phyloP scores from a whole-genome alignment of 2,329 filamentous ascomycete genomes.

The Xylaria sp. region DNA sequence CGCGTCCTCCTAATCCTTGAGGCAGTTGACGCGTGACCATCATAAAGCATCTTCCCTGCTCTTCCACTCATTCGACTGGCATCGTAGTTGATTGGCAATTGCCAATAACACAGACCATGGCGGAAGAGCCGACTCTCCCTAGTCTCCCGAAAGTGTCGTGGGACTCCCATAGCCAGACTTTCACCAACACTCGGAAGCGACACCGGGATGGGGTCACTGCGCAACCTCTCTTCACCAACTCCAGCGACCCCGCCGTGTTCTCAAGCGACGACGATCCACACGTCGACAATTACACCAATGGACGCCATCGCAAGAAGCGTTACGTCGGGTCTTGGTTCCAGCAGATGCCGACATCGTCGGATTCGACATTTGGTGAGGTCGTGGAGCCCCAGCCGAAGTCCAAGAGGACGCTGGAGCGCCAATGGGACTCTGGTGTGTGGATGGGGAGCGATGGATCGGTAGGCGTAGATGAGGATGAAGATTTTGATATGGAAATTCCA shows the following conservation, averaged over 20 bases:
- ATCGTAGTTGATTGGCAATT: slow-evolving; percentile 13
- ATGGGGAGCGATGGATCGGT: slow-evolving; percentile 69
- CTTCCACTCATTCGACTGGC: slow-evolving; percentile 10
- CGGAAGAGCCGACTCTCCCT: slow-evolving; percentile 54
- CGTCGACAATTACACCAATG: slow-evolving; percentile 71
- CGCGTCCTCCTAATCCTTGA: slow-evolving; percentile 21
- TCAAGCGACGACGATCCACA: slow-evolving; percentile 78
- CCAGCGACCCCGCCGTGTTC: slow-evolving; percentile 77
- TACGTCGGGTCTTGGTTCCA: slow-evolving; percentile 76
- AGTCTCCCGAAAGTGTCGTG: slow-evolving; percentile 49
- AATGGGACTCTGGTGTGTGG: slow-evolving; percentile 76
- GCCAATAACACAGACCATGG: slow-evolving; percentile 43
- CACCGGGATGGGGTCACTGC: slow-evolving; percentile 45
- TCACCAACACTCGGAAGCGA: slow-evolving; percentile 55
- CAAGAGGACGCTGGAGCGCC: slow-evolving; percentile 66
- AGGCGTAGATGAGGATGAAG: slow-evolving; percentile 60
- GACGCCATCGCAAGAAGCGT: slow-evolving; percentile 68
- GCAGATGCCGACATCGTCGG: slow-evolving; percentile 64
- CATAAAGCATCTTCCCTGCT: background rate
- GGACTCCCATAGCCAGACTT: slow-evolving; percentile 48
- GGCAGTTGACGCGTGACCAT: slow-evolving; percentile 20
- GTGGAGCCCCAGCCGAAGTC: slow-evolving; percentile 51
- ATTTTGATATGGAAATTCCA: slow-evolving; percentile 53
- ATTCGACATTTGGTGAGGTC: slow-evolving; percentile 59
- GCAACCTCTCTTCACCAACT: slow-evolving; percentile 63